Evolutionary conservation across 2,329 filamentous ascomycete species (phyloP).

Genomic region (Neocucurbitaria cava): DNA sequence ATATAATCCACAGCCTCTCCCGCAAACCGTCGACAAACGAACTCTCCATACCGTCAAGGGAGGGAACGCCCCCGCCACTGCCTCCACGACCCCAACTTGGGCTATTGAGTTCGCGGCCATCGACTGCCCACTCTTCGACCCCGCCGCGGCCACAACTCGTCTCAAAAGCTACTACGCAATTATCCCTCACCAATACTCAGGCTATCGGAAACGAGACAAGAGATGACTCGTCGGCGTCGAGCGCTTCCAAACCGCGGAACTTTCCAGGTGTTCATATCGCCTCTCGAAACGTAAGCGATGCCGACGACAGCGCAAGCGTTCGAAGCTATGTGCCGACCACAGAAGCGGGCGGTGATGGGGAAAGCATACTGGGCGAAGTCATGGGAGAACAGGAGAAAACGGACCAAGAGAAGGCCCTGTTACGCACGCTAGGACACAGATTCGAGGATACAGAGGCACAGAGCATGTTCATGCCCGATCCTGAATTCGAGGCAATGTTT

Average conservation of each 20-base stretch:
- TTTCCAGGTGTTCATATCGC: constrained; percentile 47
- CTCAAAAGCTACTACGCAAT: constrained; percentile 80
- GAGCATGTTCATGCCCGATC: constrained; percentile 54
- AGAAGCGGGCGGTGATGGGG: constrained; percentile 73
- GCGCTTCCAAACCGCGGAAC: constrained; percentile 49
- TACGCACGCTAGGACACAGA: constrained; percentile 71
- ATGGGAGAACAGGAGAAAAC: constrained; percentile 68
- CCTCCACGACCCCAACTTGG: constrained; percentile 59
- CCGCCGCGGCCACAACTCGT: constrained; percentile 50
- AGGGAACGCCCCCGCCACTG: constrained; percentile 62
- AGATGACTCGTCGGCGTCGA: constrained; percentile 36
- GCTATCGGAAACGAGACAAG: constrained; percentile 66
- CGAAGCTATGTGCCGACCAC: constrained; percentile 70
- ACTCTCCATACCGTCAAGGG: constrained; percentile 40
- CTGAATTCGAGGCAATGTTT: constrained; percentile 68
- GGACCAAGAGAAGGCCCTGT: constrained; percentile 68
- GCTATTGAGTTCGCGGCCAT: constrained; percentile 43
- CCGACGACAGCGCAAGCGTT: constrained; percentile 70
- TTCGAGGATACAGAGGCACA: constrained; percentile 62
- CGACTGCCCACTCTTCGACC: constrained; percentile 53
- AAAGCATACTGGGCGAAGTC: constrained; percentile 80
- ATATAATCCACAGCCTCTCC: constrained; percentile 37
- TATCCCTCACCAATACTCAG: constrained; percentile 81
- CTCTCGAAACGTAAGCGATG: constrained; percentile 60
- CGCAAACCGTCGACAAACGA: constrained; percentile 33